A percentile compares a stretch with the other conserved stretches of the same genome.
These are phyloP conservation scores for Penicillium egyptiacum DNA, from an alignment of 495 filamentous ascomycete genomes.

Conservation along the genomic window DNA sequence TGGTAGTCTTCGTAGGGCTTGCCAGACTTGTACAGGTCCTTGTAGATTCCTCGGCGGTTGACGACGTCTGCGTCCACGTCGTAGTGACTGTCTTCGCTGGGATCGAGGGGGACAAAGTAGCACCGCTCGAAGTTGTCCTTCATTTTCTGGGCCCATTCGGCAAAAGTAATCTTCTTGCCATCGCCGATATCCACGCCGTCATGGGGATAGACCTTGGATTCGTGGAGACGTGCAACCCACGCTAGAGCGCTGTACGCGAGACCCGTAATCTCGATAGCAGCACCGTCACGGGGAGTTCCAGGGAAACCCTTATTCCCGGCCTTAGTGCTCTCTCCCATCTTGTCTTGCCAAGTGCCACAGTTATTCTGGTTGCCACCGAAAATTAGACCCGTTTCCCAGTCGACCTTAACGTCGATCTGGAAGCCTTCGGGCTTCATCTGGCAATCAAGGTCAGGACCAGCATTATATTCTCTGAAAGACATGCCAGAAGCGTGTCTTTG, in stretches of 20 bases:
- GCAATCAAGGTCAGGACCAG: slow-evolving; percentile 78
- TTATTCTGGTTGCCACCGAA: slow-evolving; percentile 93
- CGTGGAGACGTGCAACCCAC: slow-evolving; percentile 71
- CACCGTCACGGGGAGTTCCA: slow-evolving; percentile 92
- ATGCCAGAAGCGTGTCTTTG: slow-evolving; percentile 88
- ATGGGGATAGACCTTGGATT: slow-evolving; percentile 66
- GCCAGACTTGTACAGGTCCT: slow-evolving; percentile 87
- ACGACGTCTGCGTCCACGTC: slow-evolving; percentile 76
- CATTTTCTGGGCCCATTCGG: slow-evolving; percentile 78
- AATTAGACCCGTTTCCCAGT: slow-evolving; percentile 90
- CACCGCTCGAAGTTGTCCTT: slow-evolving; percentile 84
- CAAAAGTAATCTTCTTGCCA: slow-evolving; percentile 63
- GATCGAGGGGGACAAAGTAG: slow-evolving; percentile 76
- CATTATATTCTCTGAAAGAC: slow-evolving; percentile 92
- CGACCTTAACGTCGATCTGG: slow-evolving; percentile 82
- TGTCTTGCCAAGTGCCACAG: slow-evolving; percentile 99
- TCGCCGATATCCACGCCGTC: slow-evolving; percentile 63
- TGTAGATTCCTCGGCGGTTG: slow-evolving; percentile 94
- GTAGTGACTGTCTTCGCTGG: slow-evolving; percentile 68
- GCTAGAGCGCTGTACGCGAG: slow-evolving; percentile 82
- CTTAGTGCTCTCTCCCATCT: slow-evolving; percentile 97
- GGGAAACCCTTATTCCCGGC: slow-evolving; percentile 93
- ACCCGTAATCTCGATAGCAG: slow-evolving; percentile 92
- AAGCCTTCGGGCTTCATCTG: slow-evolving; percentile 96
- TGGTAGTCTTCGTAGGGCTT: slow-evolving; percentile 99